phyloP scores from a whole-genome alignment of 1,284 basidiomycete genomes.

The Cerioporus squamosus region DNA sequence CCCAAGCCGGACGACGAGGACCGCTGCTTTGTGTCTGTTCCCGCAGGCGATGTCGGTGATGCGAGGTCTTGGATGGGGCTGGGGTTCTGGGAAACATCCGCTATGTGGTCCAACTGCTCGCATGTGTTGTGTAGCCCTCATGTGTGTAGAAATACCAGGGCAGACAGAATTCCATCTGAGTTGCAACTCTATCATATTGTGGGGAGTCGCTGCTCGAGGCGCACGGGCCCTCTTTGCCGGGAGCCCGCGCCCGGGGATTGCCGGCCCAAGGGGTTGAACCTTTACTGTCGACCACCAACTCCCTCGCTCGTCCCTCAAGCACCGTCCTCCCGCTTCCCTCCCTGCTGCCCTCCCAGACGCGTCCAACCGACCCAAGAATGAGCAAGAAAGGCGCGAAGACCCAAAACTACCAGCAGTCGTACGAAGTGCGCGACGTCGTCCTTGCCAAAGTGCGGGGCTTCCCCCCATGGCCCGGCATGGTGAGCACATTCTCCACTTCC shows the following conservation, averaged over 20 bases:
- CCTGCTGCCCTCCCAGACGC: conserved; percentile 11
- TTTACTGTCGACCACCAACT: conserved; percentile 33
- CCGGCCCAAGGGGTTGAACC: conserved; percentile 29
- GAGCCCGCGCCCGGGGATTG: conserved; percentile 27
- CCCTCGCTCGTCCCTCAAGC: conserved; percentile 20
- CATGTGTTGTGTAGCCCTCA: neutral
- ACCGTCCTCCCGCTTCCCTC: conserved; percentile 8
- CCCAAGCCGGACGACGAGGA: neutral
- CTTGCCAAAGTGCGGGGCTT: conserved; percentile 93
- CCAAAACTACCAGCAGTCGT: conserved; percentile 47
- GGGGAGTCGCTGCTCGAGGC: conserved; percentile 18
- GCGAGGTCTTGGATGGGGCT: neutral
- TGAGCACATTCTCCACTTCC: conserved; percentile 43
- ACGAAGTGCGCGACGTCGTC: conserved; percentile 78
- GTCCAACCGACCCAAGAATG: conserved; percentile 39
- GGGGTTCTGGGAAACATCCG: conserved; percentile 2
- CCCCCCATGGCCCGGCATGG: conserved; percentile 92
- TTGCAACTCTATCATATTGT: conserved; percentile 24
- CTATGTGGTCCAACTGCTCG: conserved; percentile 11
- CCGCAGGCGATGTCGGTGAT: neutral
- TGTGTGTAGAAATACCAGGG: neutral
- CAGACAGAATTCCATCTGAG: conserved; percentile 19
- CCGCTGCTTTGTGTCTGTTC: neutral
- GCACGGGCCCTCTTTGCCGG: conserved; percentile 32
- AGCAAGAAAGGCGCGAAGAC: conserved; percentile 62